These are phyloP conservation scores for Macadamia integrifolia DNA, from an alignment of 164 flowering plant genomes.

Conservation along the genomic window DNA sequence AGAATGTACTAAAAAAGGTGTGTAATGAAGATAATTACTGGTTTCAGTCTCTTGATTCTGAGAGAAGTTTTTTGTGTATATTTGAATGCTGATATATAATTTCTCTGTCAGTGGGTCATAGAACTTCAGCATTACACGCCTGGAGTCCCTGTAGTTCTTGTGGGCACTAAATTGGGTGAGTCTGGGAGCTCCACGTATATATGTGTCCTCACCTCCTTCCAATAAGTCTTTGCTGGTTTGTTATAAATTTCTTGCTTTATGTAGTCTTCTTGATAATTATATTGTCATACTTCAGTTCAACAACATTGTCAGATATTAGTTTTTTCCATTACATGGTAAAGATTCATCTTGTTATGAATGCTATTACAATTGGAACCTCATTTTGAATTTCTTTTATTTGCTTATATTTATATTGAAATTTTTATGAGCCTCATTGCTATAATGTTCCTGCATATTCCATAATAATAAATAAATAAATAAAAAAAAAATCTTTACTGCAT, in stretches of 20 bases:
- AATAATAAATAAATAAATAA: no score
- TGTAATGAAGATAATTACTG: background rate
- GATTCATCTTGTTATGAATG: background rate
- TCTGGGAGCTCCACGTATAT: background rate
- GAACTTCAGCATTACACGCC: slow-evolving; percentile 96
- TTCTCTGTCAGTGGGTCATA: slow-evolving; percentile 82
- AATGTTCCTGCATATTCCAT: no score
- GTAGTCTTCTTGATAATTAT: background rate
- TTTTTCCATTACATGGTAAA: background rate
- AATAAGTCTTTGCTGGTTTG: background rate
- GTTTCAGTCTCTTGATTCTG: slow-evolving; percentile 1
- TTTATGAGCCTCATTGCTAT: background rate
- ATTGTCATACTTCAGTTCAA: background rate
- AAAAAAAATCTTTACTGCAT: background rate
- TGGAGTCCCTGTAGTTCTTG: slow-evolving; percentile 82
- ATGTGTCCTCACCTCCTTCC: background rate
- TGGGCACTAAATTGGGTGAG: slow-evolving; percentile 93
- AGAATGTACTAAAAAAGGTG: slow-evolving; percentile 89
- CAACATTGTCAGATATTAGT: background rate
- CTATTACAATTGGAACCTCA: no score
- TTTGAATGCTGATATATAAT: slow-evolving; percentile 12
- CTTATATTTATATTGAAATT: no score
- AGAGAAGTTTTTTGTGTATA: slow-evolving; percentile 3
- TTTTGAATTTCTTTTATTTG: no score
- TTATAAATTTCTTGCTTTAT: background rate